Evolutionary conservation across 805 yeast genomes (phyloP).

Genomic region (Myxozyma melibiosi): DNA sequence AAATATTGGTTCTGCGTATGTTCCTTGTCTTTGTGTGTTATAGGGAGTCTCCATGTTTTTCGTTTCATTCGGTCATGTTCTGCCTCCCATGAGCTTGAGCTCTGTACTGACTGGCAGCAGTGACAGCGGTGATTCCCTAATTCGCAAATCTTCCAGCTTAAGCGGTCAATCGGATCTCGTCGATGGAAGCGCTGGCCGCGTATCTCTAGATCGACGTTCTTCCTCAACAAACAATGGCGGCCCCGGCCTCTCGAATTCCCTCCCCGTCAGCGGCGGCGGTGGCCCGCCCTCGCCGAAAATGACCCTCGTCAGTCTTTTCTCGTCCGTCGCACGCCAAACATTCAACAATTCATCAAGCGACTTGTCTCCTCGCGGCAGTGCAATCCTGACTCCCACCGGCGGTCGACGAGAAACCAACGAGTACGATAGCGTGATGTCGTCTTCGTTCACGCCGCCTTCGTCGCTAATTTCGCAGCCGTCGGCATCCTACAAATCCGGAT

Average conservation of each 20-base stretch:
- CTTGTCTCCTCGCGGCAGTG: conserved; percentile 8
- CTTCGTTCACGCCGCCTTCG: conserved; percentile 29
- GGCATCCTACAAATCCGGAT: not conserved
- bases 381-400: not conserved
- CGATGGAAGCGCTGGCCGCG: conserved; percentile 1
- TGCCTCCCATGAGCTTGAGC: not conserved
- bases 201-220: not conserved
- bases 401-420: conserved; percentile 12
- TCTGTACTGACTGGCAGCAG: not conserved
- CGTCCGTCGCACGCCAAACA: conserved; percentile 31
- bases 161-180: conserved; percentile 27
- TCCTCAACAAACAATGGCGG: not conserved
- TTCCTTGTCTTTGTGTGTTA: not conserved
- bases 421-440: not conserved
- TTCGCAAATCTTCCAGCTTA: conserved; percentile 20
- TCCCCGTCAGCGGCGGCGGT: not conserved
- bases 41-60: not conserved
- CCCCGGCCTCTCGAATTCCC: not conserved
- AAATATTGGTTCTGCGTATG: conserved; percentile 13
- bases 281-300: conserved; percentile 27
- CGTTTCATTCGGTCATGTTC: no score
- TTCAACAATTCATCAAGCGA: conserved; percentile 20
- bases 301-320: conserved; percentile 30
- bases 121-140: conserved; percentile 17
- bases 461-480: conserved; percentile 15